Percentiles rank a stretch among this genome's conserved stretches.
phyloP scores from a whole-genome alignment of 2,329 filamentous ascomycete genomes.

The Aspergillus sp. region DNA sequence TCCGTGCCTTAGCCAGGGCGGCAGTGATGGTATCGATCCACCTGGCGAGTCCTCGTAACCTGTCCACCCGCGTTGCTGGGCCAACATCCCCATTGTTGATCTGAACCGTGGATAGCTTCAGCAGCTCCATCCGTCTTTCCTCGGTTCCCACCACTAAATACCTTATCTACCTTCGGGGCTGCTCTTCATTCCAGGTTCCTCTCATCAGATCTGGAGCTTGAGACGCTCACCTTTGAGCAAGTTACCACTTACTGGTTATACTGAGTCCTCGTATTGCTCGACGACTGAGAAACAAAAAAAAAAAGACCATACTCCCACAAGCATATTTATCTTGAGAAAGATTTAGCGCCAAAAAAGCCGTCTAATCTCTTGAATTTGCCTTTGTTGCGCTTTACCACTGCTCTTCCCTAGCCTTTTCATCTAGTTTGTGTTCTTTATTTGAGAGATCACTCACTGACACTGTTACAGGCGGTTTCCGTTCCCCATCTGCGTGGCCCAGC shows the following conservation, averaged over 20 bases:
- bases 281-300: constrained; percentile 1
- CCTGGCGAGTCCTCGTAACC: constrained; percentile 12
- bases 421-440: constrained; percentile 34
- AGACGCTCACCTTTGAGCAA: constrained; percentile 9
- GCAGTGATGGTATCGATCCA: constrained; percentile 17
- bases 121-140: constrained; percentile 26
- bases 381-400: constrained; percentile 3
- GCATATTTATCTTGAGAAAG: constrained; percentile 1
- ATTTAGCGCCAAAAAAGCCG: constrained; percentile 13
- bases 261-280: constrained; percentile 7
- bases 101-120: constrained; percentile 34
- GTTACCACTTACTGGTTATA: constrained; percentile 3
- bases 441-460: constrained; percentile 46
- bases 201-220: constrained; percentile 12
- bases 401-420: constrained; percentile 13
- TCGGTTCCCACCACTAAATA: constrained; percentile 31
- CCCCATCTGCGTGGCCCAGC: constrained; percentile 40
- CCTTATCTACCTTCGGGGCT: constrained; percentile 27
- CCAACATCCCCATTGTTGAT: constrained; percentile 42
- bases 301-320: constrained; percentile 2
- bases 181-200: constrained; percentile 16
- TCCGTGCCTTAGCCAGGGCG: constrained; percentile 19
- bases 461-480: constrained; percentile 59
- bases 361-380: constrained; percentile 10
- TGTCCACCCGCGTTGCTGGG: constrained; percentile 35